Evolutionary conservation across 176 grass and related monocot genomes (phyloP), one percentile per base, ranked within the genome.

Genomic region (Aegilops longissima): DNA sequence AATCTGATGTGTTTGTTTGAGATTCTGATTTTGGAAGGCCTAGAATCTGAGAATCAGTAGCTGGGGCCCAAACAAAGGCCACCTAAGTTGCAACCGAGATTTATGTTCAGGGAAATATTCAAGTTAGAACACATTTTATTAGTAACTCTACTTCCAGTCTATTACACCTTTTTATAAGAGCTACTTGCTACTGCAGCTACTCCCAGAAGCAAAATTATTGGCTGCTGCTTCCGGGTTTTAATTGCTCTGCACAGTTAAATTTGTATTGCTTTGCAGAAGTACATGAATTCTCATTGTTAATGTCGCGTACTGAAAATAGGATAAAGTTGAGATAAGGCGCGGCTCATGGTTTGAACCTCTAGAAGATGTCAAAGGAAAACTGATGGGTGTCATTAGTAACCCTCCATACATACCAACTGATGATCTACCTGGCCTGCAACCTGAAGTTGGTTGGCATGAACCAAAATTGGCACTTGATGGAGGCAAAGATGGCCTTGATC

Each of bases 391-490:
- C 64, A 91, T 98, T 63, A 98, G 97, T 80, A 98, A 98, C 62
- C 97, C 97, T 77, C 97, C 94, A 33, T 98, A 98, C 62, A 94
- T 93, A 86, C 97, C 97, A 40, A 96, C 84, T 14, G 79, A 56
- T 18, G 84, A 98, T 85, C 36, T 98, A 78, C 71, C 90, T n/a
- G 92, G 94, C 12, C 86, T 98, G 79, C 94, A 98, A 86, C 90
- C 94, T 74, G 97, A 98, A 92, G 94, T 98, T 80, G 92, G 94
- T 49, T 94, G 84, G 84, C 92, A 96, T 56, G 97, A 98, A 75
- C 97, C 94, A 38, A 96, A 85, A 73, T 75, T 98, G 66, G 94
- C 94, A 20, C 87, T 98, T 63, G 97, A 98, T 49, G 94, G 97
- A 44, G 94, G 94, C 51, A 88, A 82, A 3, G 90, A 94, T 76